These are phyloP conservation scores for Byssochlamys sp. DNA, from an alignment of 2,329 filamentous ascomycete genomes.

Conservation along the genomic window DNA sequence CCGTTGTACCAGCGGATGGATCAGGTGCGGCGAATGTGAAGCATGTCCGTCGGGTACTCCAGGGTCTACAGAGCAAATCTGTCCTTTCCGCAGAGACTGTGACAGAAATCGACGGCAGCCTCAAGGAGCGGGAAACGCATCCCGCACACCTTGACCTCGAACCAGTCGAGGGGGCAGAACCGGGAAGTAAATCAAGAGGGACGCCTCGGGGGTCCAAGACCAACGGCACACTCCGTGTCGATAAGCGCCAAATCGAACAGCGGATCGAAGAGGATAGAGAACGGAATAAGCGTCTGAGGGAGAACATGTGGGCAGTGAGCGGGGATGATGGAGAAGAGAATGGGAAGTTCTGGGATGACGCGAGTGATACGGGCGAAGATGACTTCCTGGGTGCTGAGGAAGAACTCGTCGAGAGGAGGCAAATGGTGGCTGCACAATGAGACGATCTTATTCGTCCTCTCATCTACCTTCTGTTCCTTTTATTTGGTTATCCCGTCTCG, in stretches of 20 bases:
- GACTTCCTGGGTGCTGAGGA: conserved; percentile 69
- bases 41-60: conserved; percentile 73
- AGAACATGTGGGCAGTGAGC: conserved; percentile 85
- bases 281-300: conserved; percentile 79
- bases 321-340: conserved; percentile 60
- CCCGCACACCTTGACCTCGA: conserved; percentile 46
- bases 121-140: conserved; percentile 66
- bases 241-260: conserved; percentile 87
- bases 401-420: conserved; percentile 52
- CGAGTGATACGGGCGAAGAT: conserved; percentile 77
- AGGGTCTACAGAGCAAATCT: conserved; percentile 58
- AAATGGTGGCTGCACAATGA: conserved; percentile 27
- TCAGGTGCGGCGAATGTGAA: conserved; percentile 88
- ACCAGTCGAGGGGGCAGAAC: conserved; percentile 21
- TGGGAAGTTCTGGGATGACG: conserved; percentile 74
- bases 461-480: neutral
- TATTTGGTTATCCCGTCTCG: neutral
- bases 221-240: conserved; percentile 45
- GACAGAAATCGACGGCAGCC: conserved; percentile 67
- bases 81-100: conserved; percentile 69
- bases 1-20: conserved; percentile 77
- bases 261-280: conserved; percentile 94
- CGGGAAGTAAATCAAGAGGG: conserved; percentile 14
- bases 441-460: neutral
- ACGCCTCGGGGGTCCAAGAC: conserved; percentile 19